Evolutionary conservation across 257 asterid genomes (phyloP).

Genomic region (Capsicum chinense): DNA sequence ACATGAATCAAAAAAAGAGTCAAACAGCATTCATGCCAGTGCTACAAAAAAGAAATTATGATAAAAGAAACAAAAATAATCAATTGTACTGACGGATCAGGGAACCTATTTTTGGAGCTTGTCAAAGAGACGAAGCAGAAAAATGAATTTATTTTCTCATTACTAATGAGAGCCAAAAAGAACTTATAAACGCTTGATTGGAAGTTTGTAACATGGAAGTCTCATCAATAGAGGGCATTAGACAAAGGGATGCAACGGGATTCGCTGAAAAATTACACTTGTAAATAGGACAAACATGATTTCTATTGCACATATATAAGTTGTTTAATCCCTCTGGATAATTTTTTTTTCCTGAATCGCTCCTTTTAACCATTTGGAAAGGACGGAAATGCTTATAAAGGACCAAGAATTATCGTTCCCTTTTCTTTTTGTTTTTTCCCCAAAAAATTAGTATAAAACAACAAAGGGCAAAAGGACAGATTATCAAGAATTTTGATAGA

Average conservation of each 20-base stretch:
- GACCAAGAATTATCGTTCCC: neutral
- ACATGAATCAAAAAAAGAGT: constrained; percentile 17
- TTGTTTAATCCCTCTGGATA: neutral
- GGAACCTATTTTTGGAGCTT: neutral
- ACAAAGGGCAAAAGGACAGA: neutral
- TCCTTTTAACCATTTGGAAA: neutral
- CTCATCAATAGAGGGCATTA: neutral
- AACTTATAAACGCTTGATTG: neutral
- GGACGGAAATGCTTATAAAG: neutral
- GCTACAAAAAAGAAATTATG: neutral
- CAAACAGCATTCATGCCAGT: constrained; percentile 24
- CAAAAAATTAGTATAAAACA: neutral
- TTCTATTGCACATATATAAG: neutral
- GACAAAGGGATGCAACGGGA: neutral
- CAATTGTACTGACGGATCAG: constrained; percentile 8
- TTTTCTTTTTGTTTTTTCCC: neutral
- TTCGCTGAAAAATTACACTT: neutral
- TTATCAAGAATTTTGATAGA: neutral
- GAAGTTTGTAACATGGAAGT: neutral
- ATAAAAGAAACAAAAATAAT: neutral
- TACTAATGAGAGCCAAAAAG: neutral
- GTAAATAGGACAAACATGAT: neutral
- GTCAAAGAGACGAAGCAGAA: neutral
- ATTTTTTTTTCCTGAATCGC: too few species aligned
- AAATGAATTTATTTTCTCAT: neutral